A percentile compares a stretch with the other conserved stretches of the same genome.
Evolutionary conservation across 805 yeast species (phyloP).

Genomic region (Suhomyces prunicola): DNA sequence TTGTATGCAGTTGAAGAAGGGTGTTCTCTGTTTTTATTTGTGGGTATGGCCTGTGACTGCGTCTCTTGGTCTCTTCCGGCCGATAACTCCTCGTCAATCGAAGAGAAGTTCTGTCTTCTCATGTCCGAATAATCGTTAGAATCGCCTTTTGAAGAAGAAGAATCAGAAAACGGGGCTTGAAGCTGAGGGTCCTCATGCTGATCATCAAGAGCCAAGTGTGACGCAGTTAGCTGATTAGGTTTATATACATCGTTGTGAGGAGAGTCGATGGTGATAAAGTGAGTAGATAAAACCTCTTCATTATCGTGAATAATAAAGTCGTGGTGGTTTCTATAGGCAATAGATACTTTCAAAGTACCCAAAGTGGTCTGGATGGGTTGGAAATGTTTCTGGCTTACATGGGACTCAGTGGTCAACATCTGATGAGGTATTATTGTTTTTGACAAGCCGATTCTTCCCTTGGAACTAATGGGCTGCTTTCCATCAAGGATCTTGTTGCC

Average conservation of each 20-base stretch:
- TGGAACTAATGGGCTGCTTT: constrained; percentile 69
- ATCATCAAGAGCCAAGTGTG: neutral
- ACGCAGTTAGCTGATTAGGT: neutral
- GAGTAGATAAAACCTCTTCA: constrained; percentile 60
- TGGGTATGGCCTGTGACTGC: neutral
- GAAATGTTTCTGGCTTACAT: constrained; percentile 59
- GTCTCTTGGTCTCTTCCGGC: neutral
- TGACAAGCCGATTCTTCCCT: constrained; percentile 82
- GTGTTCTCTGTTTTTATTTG: neutral
- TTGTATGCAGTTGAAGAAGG: constrained; percentile 7
- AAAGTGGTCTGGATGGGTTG: constrained; percentile 70
- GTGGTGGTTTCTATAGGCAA: constrained; percentile 72
- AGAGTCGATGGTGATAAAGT: constrained; percentile 48
- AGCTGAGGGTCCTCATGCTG: neutral
- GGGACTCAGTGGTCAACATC: constrained; percentile 38
- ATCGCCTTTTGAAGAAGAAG: neutral
- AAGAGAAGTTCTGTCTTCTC: neutral
- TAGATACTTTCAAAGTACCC: constrained; percentile 73
- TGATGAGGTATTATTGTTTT: constrained; percentile 54
- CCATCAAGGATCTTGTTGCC: constrained; percentile 73
- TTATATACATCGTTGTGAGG: neutral
- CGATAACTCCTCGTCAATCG: constrained; percentile 1
- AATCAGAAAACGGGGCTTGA: neutral
- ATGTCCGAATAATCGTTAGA: neutral
- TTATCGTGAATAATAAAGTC: constrained; percentile 65